phyloP scores from a whole-genome alignment of 768 basidiomycete genomes.

The Crassisporium funariophilum region DNA sequence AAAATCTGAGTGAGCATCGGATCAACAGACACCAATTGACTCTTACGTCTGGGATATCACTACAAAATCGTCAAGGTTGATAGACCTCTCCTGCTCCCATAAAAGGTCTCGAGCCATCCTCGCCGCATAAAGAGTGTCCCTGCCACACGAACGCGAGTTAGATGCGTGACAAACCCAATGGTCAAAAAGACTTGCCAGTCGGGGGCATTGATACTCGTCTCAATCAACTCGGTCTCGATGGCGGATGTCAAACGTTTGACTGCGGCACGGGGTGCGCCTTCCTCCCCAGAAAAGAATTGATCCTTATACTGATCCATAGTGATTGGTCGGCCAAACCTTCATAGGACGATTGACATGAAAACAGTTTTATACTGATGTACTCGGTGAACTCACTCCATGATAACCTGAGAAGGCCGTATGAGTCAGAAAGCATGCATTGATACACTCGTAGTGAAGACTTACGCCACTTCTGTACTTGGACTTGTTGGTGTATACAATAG shows the following conservation, averaged over 20 bases:
- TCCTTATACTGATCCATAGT: constrained; percentile 70
- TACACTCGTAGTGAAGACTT: constrained; percentile 32
- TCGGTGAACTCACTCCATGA: constrained; percentile 60
- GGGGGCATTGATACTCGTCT: constrained; percentile 86
- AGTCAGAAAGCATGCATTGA: background rate
- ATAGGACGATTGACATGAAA: constrained; percentile 4
- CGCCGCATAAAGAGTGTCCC: constrained; percentile 89
- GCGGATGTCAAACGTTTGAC: constrained; percentile 84
- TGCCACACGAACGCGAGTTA: constrained; percentile 30
- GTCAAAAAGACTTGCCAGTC: constrained; percentile 71
- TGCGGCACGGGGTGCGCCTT: constrained; percentile 71
- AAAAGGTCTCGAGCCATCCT: constrained; percentile 92
- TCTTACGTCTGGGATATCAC: constrained; percentile 88
- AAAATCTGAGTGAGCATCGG: constrained; percentile 12
- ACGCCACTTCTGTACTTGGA: constrained; percentile 92
- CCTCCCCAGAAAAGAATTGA: constrained; percentile 71
- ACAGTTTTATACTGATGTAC: constrained; percentile 4
- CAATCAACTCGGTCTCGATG: constrained; percentile 70
- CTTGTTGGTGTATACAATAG: constrained; percentile 96
- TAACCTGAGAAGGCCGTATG: constrained; percentile 59
- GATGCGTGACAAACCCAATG: background rate
- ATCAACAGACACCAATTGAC: constrained; percentile 10
- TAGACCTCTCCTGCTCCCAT: constrained; percentile 81
- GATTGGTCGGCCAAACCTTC: constrained; percentile 84
- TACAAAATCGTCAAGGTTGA: constrained; percentile 83